Evolutionary conservation across 2,329 filamentous ascomycete genomes (phyloP), one percentile per base, ranked within the genome.

Genomic region (Rutstroemia sp.): DNA sequence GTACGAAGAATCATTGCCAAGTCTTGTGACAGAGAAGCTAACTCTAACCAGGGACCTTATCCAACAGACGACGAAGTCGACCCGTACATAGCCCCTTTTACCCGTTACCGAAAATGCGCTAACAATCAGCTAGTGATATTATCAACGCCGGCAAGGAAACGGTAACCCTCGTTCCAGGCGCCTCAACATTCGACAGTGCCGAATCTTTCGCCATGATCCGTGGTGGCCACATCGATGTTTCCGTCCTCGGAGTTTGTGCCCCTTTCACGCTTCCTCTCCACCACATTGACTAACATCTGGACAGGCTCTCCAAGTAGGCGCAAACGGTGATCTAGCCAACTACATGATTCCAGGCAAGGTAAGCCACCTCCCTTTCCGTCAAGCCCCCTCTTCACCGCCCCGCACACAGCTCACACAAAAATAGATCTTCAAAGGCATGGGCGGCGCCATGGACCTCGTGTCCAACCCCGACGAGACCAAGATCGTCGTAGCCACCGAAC

Each of bases 261-360:
- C 30, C 36, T n/a, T 17, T 30, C 12, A 16, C 27, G 14, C 12
- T 10, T 42, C 16, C 39, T 46, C 42, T 46, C 19, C 17, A 21
- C 23, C 5, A 2, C 23, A 47, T 2, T 21, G 4, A 27, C 27
- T 54, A 38, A 48, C 17, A 42, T 48, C 39, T 47, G 16, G 12
- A 27, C 17, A 47, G 79, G 55, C 60, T 14, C 49, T 61, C 63
- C 88, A 94, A 73, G 88, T 92, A 17, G 86, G 83, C 61, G 87
- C 88, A 0, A 77, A 80, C 2, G 89, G 89, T 21, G 89, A 94
- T 68, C 72, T 94, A 56, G 89, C 89, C 46, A 92, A 92, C 72
- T 94, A 89, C 76, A 92, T 94, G 86, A 87, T 94, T 61, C 89
- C 89, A 0, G 89, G 89, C 25, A 92, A 92, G 72, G 83, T 89